Percentiles rank a stretch among this genome's conserved stretches.
Evolutionary conservation across 495 filamentous ascomycete genomes (phyloP).

Genomic region (Xylaria grammica): DNA sequence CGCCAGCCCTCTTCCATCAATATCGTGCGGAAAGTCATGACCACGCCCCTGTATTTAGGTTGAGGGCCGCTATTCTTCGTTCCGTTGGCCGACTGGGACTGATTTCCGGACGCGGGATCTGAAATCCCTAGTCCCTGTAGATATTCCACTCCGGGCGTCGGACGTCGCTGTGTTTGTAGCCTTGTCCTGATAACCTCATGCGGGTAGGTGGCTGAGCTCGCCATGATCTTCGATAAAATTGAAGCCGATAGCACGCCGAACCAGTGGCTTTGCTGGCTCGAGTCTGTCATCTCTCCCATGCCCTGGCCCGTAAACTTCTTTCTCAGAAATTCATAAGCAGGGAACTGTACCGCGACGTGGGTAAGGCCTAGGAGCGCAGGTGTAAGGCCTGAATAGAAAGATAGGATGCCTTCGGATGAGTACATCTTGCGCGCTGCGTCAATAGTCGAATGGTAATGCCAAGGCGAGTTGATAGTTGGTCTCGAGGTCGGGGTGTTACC

Average conservation of each 20-base stretch:
- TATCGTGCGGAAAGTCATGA: conserved; percentile 85
- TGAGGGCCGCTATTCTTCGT: conserved; percentile 34
- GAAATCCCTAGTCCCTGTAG: conserved; percentile 63
- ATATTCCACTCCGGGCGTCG: conserved; percentile 63
- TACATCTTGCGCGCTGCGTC: conserved; percentile 98
- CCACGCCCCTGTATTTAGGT: conserved; percentile 79
- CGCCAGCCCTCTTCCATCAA: conserved; percentile 91
- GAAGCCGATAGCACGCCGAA: conserved; percentile 83
- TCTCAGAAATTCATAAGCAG: conserved; percentile 92
- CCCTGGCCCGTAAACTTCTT: conserved; percentile 84
- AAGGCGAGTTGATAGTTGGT: conserved; percentile 65
- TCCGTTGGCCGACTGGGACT: conserved; percentile 32
- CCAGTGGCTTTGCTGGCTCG: conserved; percentile 48
- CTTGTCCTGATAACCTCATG: conserved; percentile 94
- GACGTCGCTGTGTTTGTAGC: conserved; percentile 83
- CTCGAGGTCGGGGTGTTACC: conserved; percentile 55
- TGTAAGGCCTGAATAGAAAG: conserved; percentile 94
- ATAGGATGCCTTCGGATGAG: conserved; percentile 77
- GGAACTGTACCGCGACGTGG: conserved; percentile 98
- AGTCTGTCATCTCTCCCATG: conserved; percentile 66
- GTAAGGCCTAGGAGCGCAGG: conserved; percentile 91
- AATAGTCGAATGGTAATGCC: conserved; percentile 85
- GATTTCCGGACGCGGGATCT: conserved; percentile 30
- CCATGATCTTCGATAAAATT: conserved; percentile 93
- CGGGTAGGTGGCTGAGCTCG: conserved; percentile 94